phyloP scores from a whole-genome alignment of 148 eudicot genomes.

The Amaranthus cruentus region DNA sequence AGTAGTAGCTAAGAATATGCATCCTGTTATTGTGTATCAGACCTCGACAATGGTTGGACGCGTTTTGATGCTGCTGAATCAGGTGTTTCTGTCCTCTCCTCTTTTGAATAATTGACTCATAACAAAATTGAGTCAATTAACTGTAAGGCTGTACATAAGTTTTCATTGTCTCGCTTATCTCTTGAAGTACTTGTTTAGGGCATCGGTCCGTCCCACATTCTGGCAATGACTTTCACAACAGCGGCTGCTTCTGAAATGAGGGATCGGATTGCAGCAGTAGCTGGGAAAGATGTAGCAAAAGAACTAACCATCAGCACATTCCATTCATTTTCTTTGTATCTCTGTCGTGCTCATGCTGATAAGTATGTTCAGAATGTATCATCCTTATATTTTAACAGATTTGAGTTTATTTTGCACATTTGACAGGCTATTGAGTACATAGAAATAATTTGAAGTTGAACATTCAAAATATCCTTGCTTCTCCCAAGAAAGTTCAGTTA shows the following conservation, averaged over 20 bases:
- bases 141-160: background rate
- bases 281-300: constrained; percentile 83
- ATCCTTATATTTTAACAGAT: background rate
- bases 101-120: background rate
- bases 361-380: constrained; percentile 47
- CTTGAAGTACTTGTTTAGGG: constrained; percentile 40
- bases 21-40: constrained; percentile 35
- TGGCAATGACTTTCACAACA: constrained; percentile 98
- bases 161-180: constrained; percentile 12
- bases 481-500: background rate
- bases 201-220: constrained; percentile 71
- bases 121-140: background rate
- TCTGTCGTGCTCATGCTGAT: constrained; percentile 89
- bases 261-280: constrained; percentile 73
- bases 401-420: background rate
- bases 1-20: background rate
- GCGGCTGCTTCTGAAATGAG: constrained; percentile 98
- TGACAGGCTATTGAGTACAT: constrained; percentile 6
- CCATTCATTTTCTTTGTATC: constrained; percentile 88
- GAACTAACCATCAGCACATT: constrained; percentile 86
- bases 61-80: constrained; percentile 65
- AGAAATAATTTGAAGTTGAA: constrained; percentile 3
- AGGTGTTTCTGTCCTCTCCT: constrained; percentile 40
- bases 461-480: background rate
- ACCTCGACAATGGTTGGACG: constrained; percentile 99